Evolutionary conservation across 169 alveolate species (phyloP), one percentile per base, ranked within the genome.

Genomic region (Plasmodium vinckei): DNA sequence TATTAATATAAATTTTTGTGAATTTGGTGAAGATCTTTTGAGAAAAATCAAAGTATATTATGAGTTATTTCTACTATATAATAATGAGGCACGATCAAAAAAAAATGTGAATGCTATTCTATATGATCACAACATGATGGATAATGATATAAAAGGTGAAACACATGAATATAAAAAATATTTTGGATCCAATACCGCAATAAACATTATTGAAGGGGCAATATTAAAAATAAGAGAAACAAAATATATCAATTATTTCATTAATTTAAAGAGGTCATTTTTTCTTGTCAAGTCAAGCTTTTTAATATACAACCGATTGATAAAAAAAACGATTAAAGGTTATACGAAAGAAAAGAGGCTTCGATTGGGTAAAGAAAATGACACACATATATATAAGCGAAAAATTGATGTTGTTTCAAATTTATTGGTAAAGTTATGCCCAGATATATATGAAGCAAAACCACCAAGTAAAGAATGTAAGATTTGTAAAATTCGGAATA

Each of bases 1-100:
- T 59, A 4, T 77, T 7, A 63, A 77, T 44, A 64, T 77, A 49
- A 77, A 77, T 44, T 77, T 77, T 21, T 77, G 88, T 64, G 88
- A 77, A 57, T 77, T 51, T 42, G 88, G 88, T 0, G 88, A 77
- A 63, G 88, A 77, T 77, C 63, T 77, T 39, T 23, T 77, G 49
- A 73, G 75, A 9, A 77, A 77, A 51, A 64, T 77, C 49, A 77
- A 21, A 15, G 47, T 0, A 15, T 77, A 77, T 25, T 64, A 13
- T 44, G 51, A 63, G 21, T 2, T 77, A 21, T 25, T 27, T 5
- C 9, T 13, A 9, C 10, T 39, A 46, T 10, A 9, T 1, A 25
- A 46, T 46, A 21, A 69, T 21, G 23, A 47, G 19, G 56, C 5
- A 63, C 10, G 3, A 17, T 1, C 42, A 51, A 9, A 15, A 23